phyloP scores from a whole-genome alignment of 768 basidiomycete species.

The Tricholoma saponaceum region DNA sequence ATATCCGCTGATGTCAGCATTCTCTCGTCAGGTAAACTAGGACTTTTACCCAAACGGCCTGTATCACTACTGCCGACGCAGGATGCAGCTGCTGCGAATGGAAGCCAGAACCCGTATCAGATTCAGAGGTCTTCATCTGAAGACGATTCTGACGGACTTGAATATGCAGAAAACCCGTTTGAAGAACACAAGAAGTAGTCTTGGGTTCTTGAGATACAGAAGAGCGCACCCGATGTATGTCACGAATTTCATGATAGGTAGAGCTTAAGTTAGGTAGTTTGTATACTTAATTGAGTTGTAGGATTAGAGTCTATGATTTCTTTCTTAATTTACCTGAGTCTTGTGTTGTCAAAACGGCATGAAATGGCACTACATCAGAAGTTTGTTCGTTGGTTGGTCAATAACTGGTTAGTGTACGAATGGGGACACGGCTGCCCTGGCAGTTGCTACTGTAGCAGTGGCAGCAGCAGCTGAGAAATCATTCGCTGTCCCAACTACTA shows the following conservation, averaged over 20 bases:
- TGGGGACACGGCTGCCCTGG: conserved; percentile 32
- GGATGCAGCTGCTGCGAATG: conserved; percentile 12
- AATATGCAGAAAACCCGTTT: conserved; percentile 75
- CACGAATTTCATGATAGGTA: not conserved
- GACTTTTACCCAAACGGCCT: conserved; percentile 69
- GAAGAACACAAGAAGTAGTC: conserved; percentile 40
- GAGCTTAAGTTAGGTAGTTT: too few relatives aligned
- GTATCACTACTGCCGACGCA: conserved; percentile 50
- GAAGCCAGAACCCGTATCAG: conserved; percentile 1
- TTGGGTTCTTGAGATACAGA: not conserved
- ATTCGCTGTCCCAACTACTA: conserved; percentile 67
- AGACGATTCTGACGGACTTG: conserved; percentile 53
- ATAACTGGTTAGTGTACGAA: conserved; percentile 28
- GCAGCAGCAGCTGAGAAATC: conserved; percentile 50
- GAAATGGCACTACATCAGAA: not conserved
- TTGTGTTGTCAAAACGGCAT: too few relatives aligned
- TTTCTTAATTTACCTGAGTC: not conserved
- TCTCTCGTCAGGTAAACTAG: conserved; percentile 49
- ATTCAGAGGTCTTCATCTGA: conserved; percentile 18
- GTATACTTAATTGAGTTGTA: not conserved
- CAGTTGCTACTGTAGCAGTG: conserved; percentile 22
- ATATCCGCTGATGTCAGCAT: not conserved
- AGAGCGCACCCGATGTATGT: not conserved
- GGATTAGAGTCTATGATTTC: not conserved
- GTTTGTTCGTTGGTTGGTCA: not conserved